Conservation (phyloP, 2,329 filamentous ascomycete genomes). For the Catunica adiposa region DNA sequence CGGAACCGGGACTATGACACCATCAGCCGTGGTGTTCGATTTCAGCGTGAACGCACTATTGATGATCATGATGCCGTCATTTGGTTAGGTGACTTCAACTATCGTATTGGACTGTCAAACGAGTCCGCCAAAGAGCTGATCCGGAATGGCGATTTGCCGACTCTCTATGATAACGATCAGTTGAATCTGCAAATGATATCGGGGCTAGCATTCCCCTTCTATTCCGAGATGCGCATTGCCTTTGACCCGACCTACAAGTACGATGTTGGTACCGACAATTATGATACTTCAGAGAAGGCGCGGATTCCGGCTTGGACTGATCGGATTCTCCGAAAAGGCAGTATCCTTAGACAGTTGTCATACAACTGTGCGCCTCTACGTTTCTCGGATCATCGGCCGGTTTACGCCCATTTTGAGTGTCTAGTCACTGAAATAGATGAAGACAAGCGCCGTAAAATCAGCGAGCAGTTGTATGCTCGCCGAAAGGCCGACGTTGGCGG, state of each 20-base stretch:
- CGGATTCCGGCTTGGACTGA: constrained; percentile 97
- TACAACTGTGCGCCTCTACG: constrained; percentile 70
- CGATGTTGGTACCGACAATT: constrained; percentile 71
- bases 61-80: constrained; percentile 81
- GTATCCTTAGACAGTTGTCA: constrained; percentile 62
- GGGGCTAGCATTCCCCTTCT: constrained; percentile 75
- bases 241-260: constrained; percentile 96
- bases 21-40: constrained; percentile 72
- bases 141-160: constrained; percentile 54
- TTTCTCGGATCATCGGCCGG: constrained; percentile 93
- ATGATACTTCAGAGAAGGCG: constrained; percentile 90
- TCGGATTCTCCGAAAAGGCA: constrained; percentile 72
- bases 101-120: constrained; percentile 72
- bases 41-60: constrained; percentile 79
- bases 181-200: constrained; percentile 94
- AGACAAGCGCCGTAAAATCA: constrained; percentile 51
- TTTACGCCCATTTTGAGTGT: constrained; percentile 79
- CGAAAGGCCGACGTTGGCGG: constrained; percentile 50
- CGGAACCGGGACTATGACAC: constrained; percentile 84
- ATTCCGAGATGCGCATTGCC: constrained; percentile 73
- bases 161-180: constrained; percentile 84
- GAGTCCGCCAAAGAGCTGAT: constrained; percentile 64
- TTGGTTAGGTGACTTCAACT: constrained; percentile 98
- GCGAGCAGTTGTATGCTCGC: constrained; percentile 56
- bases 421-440: constrained; percentile 69